These are phyloP conservation scores for Sarcodon aspratus DNA, from an alignment of 768 basidiomycete genomes.

Conservation along the genomic window DNA sequence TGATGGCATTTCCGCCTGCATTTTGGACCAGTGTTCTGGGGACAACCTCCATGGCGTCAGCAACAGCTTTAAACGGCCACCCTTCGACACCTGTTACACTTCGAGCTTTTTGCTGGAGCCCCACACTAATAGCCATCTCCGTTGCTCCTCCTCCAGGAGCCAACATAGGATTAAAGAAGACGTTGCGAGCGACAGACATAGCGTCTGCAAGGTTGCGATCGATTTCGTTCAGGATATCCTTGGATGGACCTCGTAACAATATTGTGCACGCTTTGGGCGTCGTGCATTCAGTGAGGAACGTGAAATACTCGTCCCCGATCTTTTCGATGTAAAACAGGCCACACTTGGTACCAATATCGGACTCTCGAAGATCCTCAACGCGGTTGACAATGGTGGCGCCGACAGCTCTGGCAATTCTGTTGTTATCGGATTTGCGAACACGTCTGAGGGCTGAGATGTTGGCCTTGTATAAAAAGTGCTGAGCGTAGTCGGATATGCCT, in stretches of 20 bases:
- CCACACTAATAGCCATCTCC: conserved; percentile 95
- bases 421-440: conserved; percentile 99
- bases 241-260: conserved; percentile 93
- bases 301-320: conserved; percentile 97
- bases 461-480: conserved; percentile 78
- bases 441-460: conserved; percentile 91
- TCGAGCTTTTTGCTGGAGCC: conserved; percentile 69
- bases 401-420: conserved; percentile 90
- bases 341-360: conserved; percentile 87
- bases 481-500: conserved; percentile 96
- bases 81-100: conserved; percentile 81
- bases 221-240: conserved; percentile 97
- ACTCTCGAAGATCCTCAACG: conserved; percentile 85
- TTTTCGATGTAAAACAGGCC: conserved; percentile 97
- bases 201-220: conserved; percentile 97
- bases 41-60: conserved; percentile 96
- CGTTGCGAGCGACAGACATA: conserved; percentile 95
- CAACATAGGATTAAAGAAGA: conserved; percentile 90
- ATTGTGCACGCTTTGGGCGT: conserved; percentile 96
- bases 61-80: conserved; percentile 86
- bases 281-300: conserved; percentile 88
- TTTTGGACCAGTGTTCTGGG: conserved; percentile 94
- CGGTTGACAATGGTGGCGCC: conserved; percentile 97
- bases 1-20: conserved; percentile 88
- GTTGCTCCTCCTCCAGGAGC: conserved; percentile 95